phyloP scores from a whole-genome alignment of 2,329 filamentous ascomycete genomes.

The Ophiostoma piceae region DNA sequence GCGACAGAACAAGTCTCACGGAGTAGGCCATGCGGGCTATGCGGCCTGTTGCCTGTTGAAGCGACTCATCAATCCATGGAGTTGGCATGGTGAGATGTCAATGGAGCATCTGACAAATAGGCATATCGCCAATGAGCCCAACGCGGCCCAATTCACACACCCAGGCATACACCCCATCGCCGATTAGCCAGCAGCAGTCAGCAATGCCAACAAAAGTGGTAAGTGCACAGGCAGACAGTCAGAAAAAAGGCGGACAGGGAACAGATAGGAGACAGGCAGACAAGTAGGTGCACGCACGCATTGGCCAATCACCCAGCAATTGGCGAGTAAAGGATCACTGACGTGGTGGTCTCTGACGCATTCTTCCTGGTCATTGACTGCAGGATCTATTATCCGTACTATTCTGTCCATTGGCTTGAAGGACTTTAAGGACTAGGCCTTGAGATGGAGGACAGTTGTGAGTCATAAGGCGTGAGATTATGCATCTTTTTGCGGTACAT shows the following conservation, averaged over 20 bases:
- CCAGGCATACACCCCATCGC: neutral
- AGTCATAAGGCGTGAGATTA: slow-evolving; percentile 13
- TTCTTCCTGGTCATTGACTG: neutral
- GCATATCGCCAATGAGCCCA: slow-evolving; percentile 3
- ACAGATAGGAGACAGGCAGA: too few species aligned
- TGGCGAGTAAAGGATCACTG: neutral
- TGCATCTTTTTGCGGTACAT: slow-evolving; percentile 4
- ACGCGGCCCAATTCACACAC: slow-evolving; percentile 6
- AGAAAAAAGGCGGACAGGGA: too few species aligned
- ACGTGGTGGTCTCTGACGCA: slow-evolving; percentile 9
- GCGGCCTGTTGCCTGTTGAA: neutral
- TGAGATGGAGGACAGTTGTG: neutral
- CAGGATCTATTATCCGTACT: neutral
- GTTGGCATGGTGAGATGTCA: neutral
- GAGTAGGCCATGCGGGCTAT: neutral
- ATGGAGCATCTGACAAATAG: slow-evolving; percentile 8
- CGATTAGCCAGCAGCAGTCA: slow-evolving; percentile 1
- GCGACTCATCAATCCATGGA: neutral
- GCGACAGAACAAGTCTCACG: neutral
- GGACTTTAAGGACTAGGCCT: neutral
- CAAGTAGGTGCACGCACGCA: neutral
- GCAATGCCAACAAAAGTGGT: neutral
- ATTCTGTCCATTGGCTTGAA: too few species aligned
- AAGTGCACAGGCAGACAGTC: too few species aligned
- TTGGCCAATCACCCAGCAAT: slow-evolving; percentile 20